Evolutionary conservation across 768 basidiomycete species (phyloP).

Genomic region (Boletus fagicola): DNA sequence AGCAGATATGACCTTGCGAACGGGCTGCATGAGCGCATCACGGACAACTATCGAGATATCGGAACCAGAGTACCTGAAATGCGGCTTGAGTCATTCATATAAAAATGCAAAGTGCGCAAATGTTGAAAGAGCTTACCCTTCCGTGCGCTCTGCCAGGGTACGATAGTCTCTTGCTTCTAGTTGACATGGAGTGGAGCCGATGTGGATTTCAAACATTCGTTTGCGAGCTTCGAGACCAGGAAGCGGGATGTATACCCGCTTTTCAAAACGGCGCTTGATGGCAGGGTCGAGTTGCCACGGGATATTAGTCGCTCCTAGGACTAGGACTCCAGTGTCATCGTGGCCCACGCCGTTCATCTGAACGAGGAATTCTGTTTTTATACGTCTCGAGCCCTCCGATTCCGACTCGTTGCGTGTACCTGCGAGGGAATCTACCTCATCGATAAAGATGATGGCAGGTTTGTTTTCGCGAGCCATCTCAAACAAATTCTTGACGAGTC

Average conservation of each 20-base stretch:
- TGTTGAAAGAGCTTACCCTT: slow-evolving; percentile 50
- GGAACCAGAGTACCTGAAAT: slow-evolving; percentile 77
- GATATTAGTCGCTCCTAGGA: slow-evolving; percentile 96
- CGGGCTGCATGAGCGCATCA: slow-evolving; percentile 98
- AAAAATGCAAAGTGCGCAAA: neutral
- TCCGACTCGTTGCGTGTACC: slow-evolving; percentile 96
- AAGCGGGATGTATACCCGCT: slow-evolving; percentile 96
- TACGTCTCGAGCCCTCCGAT: slow-evolving; percentile 92
- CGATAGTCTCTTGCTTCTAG: slow-evolving; percentile 78
- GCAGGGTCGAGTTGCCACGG: slow-evolving; percentile 98
- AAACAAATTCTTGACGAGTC: slow-evolving; percentile 94
- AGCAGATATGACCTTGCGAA: slow-evolving; percentile 91
- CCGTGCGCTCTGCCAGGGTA: slow-evolving; percentile 77
- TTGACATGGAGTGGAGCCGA: slow-evolving; percentile 89
- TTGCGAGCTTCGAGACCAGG: slow-evolving; percentile 89
- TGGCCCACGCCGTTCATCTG: slow-evolving; percentile 99
- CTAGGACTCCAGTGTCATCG: slow-evolving; percentile 94
- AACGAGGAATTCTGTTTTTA: slow-evolving; percentile 97
- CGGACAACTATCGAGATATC: slow-evolving; percentile 94
- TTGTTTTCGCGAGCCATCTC: slow-evolving; percentile 94
- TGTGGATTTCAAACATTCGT: slow-evolving; percentile 96
- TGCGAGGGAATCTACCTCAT: slow-evolving; percentile 96
- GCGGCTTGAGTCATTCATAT: neutral
- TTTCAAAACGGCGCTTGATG: slow-evolving; percentile 98
- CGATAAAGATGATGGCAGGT: slow-evolving; percentile 98